A percentile compares a stretch with the other conserved stretches of the same genome.
Conservation (phyloP, 2,329 filamentous ascomycete genomes). For the Acrocalymma vagum region DNA sequence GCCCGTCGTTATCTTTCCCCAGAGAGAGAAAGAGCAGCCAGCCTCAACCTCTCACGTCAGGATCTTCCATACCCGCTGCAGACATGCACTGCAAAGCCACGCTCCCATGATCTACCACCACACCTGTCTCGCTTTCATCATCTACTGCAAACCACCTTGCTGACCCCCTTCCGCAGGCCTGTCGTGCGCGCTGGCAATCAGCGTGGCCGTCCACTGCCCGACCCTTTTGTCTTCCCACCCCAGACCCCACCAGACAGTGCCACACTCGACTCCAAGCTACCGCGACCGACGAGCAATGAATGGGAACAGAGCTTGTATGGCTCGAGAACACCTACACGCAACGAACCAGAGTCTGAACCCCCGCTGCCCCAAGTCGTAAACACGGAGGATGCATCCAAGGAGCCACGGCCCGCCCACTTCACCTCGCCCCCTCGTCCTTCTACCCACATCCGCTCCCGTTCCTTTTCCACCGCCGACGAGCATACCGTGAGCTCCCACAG, state of each 20-base stretch:
- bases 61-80: no score
- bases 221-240: slow-evolving; percentile 49
- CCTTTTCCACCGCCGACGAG: slow-evolving; percentile 80
- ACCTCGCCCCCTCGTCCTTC: slow-evolving; percentile 27
- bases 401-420: slow-evolving; percentile 21
- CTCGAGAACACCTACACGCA: slow-evolving; percentile 37
- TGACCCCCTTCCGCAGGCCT: slow-evolving; percentile 38
- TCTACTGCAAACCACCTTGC: slow-evolving; percentile 7
- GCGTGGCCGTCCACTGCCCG: slow-evolving; percentile 39
- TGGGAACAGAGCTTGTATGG: slow-evolving; percentile 46
- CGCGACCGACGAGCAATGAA: slow-evolving; percentile 44
- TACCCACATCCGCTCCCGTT: slow-evolving; percentile 66
- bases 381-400: slow-evolving; percentile 24
- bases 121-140: background rate
- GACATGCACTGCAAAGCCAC: no score
- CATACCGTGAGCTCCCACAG: slow-evolving; percentile 56
- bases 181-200: slow-evolving; percentile 45
- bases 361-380: slow-evolving; percentile 25
- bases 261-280: slow-evolving; percentile 34
- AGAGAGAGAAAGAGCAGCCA: no score
- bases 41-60: no score
- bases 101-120: background rate
- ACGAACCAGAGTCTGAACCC: slow-evolving; percentile 32
- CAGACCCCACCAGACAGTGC: slow-evolving; percentile 49
- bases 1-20: no score